Base-by-base conservation (phyloP, 2,329 filamentous ascomycete genomes). In the Teratosphaeria pseudoeucalypti region DNA sequence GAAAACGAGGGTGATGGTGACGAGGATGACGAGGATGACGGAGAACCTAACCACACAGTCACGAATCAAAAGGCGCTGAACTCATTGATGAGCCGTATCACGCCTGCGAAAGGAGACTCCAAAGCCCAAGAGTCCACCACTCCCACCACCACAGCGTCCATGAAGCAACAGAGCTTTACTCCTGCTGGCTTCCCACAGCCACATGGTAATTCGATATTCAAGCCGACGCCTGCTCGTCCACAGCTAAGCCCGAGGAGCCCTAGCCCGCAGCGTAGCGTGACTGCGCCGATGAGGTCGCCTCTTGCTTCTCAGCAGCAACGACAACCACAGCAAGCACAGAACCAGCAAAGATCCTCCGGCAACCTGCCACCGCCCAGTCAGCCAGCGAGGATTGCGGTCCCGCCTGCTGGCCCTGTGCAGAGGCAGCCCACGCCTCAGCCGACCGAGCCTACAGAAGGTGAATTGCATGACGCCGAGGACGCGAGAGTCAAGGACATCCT, bases 391-490 rank as follows among this genome's bases (percentile, higher is more conserved):
- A 67, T 65, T 47, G 65, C 65, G 23, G 64, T 75, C 5, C 70
- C 70, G 19, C 68, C 70, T 29, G 67, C 68, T 1, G 69, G 70
- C 49, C 68, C 71, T 14, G 59, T 49, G 54, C 69, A 74, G 23
- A 73, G 19, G 65, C 66, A 26, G 65, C 69, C 49, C 58, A 66
- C 19, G 57, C 68, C 34, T 64, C 72, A 73, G 61, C 71, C 75
- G 16, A 67, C 68, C 29, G 73, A 73, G 55, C 73, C 75, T 14
- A 73, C 74, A 54, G 70, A 73, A 37, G 75, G 64, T 61, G 75
- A 82, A 3, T 76, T 89, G 2, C 76, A 83, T 26, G 85, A 89
- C 59, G 83, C 89, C 56, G 87, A 90, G 63, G 86, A 89, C 63
- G 85, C 87, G 29, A 80, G 83, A 34, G 81, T 88, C 27, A 84